phyloP scores from a whole-genome alignment of 1,139 yeast species.

The Debaryomyces sp. region DNA sequence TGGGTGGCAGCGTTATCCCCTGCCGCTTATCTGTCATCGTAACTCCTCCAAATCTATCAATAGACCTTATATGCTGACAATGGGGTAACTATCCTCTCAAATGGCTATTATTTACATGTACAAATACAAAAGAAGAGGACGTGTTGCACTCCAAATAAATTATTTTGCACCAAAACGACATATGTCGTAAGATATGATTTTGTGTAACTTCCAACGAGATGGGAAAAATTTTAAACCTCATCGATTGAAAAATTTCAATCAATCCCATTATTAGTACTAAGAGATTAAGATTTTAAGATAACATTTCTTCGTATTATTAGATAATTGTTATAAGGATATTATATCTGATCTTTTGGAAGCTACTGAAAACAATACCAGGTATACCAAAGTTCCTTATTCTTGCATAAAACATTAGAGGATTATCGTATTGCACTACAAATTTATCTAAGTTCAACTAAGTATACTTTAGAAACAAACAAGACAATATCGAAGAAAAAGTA shows the following conservation, averaged over 20 bases:
- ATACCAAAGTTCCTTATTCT: not conserved
- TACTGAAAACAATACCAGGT: not conserved
- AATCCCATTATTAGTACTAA: not conserved
- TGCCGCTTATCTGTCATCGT: slow-evolving; percentile 4
- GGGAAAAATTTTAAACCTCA: slow-evolving; percentile 24
- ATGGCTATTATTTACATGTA: slow-evolving; percentile 6
- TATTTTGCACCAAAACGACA: slow-evolving; percentile 7
- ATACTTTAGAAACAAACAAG: not conserved
- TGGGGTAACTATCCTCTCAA: not conserved
- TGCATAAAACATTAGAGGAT: not conserved
- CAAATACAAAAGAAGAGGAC: slow-evolving; percentile 7
- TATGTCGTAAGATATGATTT: not conserved
- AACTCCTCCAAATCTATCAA: not conserved
- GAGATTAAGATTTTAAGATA: slow-evolving; percentile 5
- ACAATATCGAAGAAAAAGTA: slow-evolving; percentile 7
- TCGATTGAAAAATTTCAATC: slow-evolving; percentile 20
- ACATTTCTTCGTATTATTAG: slow-evolving; percentile 4
- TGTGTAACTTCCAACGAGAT: slow-evolving; percentile 1
- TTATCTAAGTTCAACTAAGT: not conserved
- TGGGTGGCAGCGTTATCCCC: not conserved
- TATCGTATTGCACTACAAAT: not conserved
- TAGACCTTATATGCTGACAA: not conserved
- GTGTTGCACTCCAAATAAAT: slow-evolving; percentile 7
- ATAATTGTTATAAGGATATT: slow-evolving; percentile 1
- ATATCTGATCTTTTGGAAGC: slow-evolving; percentile 2